Conservation (phyloP, 164 flowering plant genomes). For the Chimonanthus salicifolius region DNA sequence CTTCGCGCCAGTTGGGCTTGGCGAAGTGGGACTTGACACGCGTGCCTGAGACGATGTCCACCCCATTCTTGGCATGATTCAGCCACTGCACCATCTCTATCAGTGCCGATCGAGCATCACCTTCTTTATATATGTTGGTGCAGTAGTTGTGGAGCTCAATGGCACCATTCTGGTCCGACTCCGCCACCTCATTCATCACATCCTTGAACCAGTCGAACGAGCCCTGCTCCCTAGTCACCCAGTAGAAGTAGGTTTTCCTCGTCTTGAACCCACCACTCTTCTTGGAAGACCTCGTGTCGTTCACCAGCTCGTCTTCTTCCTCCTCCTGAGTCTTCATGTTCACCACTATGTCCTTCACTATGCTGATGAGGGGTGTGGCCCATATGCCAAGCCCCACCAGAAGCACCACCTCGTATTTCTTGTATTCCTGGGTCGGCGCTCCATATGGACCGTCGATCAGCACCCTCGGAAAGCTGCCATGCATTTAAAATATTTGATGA, state of each 20-base stretch:
- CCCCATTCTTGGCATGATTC: constrained; percentile 50
- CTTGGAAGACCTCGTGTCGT: not conserved
- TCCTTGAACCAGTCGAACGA: constrained; percentile 67
- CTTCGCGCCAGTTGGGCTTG: constrained; percentile 49
- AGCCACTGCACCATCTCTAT: constrained; percentile 58
- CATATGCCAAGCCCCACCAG: constrained; percentile 90
- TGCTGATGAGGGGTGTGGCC: constrained; percentile 91
- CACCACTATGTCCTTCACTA: constrained; percentile 77
- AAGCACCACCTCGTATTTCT: constrained; percentile 74
- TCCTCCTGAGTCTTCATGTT: constrained; percentile 52
- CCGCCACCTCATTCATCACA: constrained; percentile 59
- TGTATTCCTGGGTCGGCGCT: constrained; percentile 96
- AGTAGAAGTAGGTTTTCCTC: constrained; percentile 53
- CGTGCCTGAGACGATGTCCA: constrained; percentile 55
- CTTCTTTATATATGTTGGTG: constrained; percentile 59
- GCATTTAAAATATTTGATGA: not conserved
- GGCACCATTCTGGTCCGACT: constrained; percentile 32
- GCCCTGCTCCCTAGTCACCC: constrained; percentile 64
- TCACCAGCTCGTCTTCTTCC: constrained; percentile 23
- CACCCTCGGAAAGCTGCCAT: constrained; percentile 60
- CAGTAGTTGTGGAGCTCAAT: constrained; percentile 62
- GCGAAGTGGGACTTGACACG: constrained; percentile 59
- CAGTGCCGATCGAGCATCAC: constrained; percentile 60
- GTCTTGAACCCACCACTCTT: constrained; percentile 28
- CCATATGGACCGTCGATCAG: constrained; percentile 91